Evolutionary conservation across 768 basidiomycete species (phyloP).

Genomic region (Mycena olivaceomarginata): DNA sequence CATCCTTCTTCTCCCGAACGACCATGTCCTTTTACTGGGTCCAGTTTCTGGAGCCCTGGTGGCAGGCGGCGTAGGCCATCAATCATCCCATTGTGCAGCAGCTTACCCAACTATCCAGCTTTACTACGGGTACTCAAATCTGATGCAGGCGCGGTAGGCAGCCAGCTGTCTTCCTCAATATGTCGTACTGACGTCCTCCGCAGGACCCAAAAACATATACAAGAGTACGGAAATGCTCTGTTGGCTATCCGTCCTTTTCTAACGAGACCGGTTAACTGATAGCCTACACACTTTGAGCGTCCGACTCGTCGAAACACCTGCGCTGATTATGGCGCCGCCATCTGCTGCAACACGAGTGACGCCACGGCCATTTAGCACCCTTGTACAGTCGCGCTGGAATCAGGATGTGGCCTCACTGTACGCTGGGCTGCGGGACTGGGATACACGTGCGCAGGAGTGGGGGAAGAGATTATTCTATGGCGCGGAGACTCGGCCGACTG

Average conservation of each 20-base stretch:
- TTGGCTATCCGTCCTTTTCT: not conserved
- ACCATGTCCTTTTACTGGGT: constrained; percentile 78
- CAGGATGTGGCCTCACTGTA: constrained; percentile 69
- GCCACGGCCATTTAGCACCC: constrained; percentile 64
- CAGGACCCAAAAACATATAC: constrained; percentile 74
- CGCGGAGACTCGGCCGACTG: constrained; percentile 1
- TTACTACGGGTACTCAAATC: constrained; percentile 83
- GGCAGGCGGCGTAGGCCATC: constrained; percentile 75
- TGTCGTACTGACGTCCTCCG: not conserved
- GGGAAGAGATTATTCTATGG: constrained; percentile 68
- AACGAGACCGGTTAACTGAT: not conserved
- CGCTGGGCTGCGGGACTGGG: constrained; percentile 65
- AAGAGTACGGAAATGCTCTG: constrained; percentile 67
- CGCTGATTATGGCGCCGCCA: constrained; percentile 68
- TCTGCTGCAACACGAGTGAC: constrained; percentile 74
- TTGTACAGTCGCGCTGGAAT: constrained; percentile 77
- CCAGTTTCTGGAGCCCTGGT: constrained; percentile 83
- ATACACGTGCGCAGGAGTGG: constrained; percentile 68
- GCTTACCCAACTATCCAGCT: constrained; percentile 59
- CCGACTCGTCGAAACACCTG: constrained; percentile 71
- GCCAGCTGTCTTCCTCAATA: not conserved
- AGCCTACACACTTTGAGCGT: constrained; percentile 71
- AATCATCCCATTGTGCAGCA: not conserved
- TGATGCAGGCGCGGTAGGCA: constrained; percentile 73
- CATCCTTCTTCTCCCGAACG: not conserved